Conservation (phyloP, 495 filamentous ascomycete species). For the Penicillium psychrofluorescens region DNA sequence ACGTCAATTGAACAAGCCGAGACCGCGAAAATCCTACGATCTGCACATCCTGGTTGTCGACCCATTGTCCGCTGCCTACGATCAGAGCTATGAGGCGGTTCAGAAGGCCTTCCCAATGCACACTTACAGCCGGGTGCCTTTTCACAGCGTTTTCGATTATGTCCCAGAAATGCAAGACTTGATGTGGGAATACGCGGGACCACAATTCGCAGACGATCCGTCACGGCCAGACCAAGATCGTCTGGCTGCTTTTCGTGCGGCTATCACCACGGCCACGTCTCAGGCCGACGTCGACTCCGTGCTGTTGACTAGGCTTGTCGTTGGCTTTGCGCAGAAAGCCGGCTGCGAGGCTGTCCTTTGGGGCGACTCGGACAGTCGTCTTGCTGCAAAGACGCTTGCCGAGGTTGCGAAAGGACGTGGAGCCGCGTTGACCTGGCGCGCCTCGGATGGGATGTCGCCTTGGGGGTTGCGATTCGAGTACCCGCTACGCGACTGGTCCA, state of each 20-base stretch:
- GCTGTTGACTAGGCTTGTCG: constrained; percentile 61
- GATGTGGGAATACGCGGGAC: constrained; percentile 18
- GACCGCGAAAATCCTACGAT: constrained; percentile 52
- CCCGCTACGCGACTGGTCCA: constrained; percentile 75
- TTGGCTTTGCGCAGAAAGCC: constrained; percentile 50
- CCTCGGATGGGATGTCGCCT: constrained; percentile 62
- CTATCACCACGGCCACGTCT: constrained; percentile 65
- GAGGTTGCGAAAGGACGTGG: constrained; percentile 89
- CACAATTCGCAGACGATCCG: constrained; percentile 20
- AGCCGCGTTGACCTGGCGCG: constrained; percentile 70
- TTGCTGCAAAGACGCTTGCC: constrained; percentile 79
- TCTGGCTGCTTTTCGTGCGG: constrained; percentile 46
- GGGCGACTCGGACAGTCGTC: constrained; percentile 77
- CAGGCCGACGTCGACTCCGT: constrained; percentile 63
- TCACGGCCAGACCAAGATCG: constrained; percentile 29
- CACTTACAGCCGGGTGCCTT: constrained; percentile 42
- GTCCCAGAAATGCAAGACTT: constrained; percentile 24
- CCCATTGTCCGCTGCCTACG: constrained; percentile 22
- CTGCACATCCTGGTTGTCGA: constrained; percentile 64
- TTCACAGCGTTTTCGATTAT: constrained; percentile 51
- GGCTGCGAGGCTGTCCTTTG: constrained; percentile 67
- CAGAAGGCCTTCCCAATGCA: constrained; percentile 52
- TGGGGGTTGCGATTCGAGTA: constrained; percentile 56
- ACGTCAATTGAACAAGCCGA: constrained; percentile 47
- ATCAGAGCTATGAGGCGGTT: constrained; percentile 27